Evolutionary conservation across 108 stramenopile species (phyloP), one percentile per base, ranked within the genome.

Genomic region (Skeletonema tropicum): DNA sequence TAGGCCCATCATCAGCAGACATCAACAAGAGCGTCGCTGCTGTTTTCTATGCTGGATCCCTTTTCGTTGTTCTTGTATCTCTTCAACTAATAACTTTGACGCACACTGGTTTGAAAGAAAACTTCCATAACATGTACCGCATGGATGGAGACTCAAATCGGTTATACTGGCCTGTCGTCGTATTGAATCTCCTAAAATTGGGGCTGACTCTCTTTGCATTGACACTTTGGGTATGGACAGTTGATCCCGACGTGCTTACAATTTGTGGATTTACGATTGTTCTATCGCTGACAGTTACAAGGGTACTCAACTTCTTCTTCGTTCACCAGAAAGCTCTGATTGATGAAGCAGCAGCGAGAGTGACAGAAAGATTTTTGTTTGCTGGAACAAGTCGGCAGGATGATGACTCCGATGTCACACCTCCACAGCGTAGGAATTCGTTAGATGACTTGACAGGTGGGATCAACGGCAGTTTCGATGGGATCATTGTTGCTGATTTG

Each of bases 401-500:
- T 49, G n/a, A 21, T 55, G 19, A n/a, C 0, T 55, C 52, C 13
- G 39, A 19, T 21, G 52, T 1, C 23, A n/a, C 21, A 23, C 21
- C 23, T 55, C 52, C 23, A 6, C 52, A 11, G 7, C 52, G 52
- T 23, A 5, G 9, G 19, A 6, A 6, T 60, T 5, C 66, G 5
- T 3, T 60, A 3, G 29, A 30, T 60, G 57, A 67, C 9, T 19
- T 19, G 57, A 21, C 66, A 26, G 17, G 55, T 10, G 66, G 57
- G n/a, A 55, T 67, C 57, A 46, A 62, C 10, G 26, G 57, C 66
- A 36, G 32, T 19, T 67, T 67, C 55, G 66, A 67, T 60, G 66
- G 57, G 23, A 67, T 67, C 46, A 60, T 67, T 60, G 57, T 67
- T 13, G 57, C 57, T 10, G 66, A 67, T 67, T 60, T 67, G 52